Conservation (phyloP, 73 alveolate species). For the Tetrahymena elliotti region DNA sequence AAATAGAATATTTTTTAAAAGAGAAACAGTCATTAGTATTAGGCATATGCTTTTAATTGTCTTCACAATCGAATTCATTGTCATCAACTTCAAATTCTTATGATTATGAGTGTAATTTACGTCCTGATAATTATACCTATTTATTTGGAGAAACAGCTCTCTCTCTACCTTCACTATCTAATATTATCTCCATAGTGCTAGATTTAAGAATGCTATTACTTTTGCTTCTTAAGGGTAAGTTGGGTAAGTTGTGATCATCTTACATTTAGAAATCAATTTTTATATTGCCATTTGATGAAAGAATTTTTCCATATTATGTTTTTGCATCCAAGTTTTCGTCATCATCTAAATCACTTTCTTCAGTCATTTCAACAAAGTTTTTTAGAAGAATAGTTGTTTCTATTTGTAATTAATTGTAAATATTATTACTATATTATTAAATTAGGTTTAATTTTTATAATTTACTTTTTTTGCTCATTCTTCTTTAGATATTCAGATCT, state of each 20-base stretch:
- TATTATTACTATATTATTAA: not conserved
- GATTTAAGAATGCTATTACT: not conserved
- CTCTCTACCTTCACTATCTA: not conserved
- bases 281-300: not conserved
- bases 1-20: not conserved
- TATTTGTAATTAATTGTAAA: not conserved
- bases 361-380: not conserved
- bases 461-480: not conserved
- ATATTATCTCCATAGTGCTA: not conserved
- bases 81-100: not conserved
- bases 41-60: not conserved
- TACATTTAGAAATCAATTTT: not conserved
- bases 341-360: not conserved
- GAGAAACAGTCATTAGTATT: not conserved
- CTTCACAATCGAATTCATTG: not conserved
- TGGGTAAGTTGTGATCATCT: no score
- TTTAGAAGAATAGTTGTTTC: not conserved
- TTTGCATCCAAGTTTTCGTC: not conserved
- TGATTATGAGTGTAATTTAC: not conserved
- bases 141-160: not conserved
- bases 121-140: not conserved
- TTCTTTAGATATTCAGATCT: not conserved
- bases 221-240: not conserved
- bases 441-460: not conserved
- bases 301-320: not conserved